A percentile compares a stretch with the other conserved stretches of the same genome.
These are phyloP conservation scores for Salix caprea DNA, from an alignment of 345 rosid species.

Conservation along the genomic window DNA sequence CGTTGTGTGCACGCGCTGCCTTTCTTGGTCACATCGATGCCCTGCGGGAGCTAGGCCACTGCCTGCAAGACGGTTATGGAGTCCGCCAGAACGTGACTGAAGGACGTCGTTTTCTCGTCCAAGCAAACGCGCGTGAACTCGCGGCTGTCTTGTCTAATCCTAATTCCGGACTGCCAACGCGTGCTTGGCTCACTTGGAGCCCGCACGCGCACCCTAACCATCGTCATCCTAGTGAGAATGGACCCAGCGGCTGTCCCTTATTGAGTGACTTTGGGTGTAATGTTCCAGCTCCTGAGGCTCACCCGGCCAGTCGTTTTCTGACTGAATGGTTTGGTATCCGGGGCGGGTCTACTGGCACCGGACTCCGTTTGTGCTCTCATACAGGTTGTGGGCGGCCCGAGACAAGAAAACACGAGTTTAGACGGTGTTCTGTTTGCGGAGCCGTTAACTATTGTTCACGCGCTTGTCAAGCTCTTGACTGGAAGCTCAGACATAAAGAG, in stretches of 20 bases:
- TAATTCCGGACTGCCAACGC: conserved; percentile 15
- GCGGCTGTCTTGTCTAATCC: conserved; percentile 56
- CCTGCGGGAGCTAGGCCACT: conserved; percentile 93
- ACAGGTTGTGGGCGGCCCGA: conserved; percentile 87
- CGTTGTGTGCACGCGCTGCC: conserved; percentile 89
- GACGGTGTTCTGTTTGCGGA: conserved; percentile 93
- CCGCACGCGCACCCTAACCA: conserved; percentile 33
- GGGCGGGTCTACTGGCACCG: conserved; percentile 39
- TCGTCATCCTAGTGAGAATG: conserved; percentile 27
- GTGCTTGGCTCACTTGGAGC: conserved; percentile 55
- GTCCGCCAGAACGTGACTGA: conserved; percentile 75
- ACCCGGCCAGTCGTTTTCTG: conserved; percentile 69
- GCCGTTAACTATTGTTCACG: conserved; percentile 91
- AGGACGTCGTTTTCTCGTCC: conserved; percentile 86
- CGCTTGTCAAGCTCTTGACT: conserved; percentile 94
- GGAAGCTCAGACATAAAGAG: conserved; percentile 85
- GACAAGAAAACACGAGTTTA: conserved; percentile 83
- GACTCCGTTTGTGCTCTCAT: conserved; percentile 77
- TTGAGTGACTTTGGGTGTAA: conserved; percentile 95
- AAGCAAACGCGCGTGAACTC: conserved; percentile 91
- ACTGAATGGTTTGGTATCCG: conserved; percentile 65
- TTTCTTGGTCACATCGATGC: conserved; percentile 89
- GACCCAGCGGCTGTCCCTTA: conserved; percentile 60
- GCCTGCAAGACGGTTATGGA: conserved; percentile 97
- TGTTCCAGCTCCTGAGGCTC: conserved; percentile 88